phyloP scores from a whole-genome alignment of 2,329 filamentous ascomycete species.

The Sarocladium kiliense region DNA sequence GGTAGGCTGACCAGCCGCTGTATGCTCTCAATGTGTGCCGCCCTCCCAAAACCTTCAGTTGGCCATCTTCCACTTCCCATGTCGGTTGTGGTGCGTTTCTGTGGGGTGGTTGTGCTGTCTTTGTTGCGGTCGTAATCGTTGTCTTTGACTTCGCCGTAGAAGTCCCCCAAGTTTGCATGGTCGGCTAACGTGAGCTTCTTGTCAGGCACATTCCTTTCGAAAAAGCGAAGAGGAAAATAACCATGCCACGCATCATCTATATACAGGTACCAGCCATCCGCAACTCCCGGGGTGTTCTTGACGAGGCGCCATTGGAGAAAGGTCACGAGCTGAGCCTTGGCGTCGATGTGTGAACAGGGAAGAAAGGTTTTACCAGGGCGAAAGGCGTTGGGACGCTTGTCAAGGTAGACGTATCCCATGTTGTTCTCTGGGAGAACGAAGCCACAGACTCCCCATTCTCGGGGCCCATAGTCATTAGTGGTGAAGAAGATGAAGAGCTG shows the following conservation, averaged over 20 bases:
- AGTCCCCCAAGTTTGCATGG: neutral
- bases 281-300: neutral
- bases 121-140: neutral
- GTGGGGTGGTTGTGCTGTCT: neutral
- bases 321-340: neutral
- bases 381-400: neutral
- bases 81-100: neutral
- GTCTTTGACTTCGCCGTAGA: neutral
- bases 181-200: neutral
- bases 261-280: neutral
- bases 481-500: neutral
- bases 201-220: neutral
- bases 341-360: neutral
- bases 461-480: neutral
- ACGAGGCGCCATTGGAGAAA: neutral
- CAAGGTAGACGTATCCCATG: neutral
- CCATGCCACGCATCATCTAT: neutral
- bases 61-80: neutral
- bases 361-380: neutral
- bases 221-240: neutral
- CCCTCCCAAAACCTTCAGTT: neutral
- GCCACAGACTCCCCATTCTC: neutral
- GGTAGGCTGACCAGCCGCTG: neutral
- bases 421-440: neutral
- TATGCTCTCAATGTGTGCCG: neutral